A percentile compares a stretch with the other conserved stretches of the same genome.
Evolutionary conservation across 164 flowering plant species (phyloP).

Genomic region (Stephania japonica): DNA sequence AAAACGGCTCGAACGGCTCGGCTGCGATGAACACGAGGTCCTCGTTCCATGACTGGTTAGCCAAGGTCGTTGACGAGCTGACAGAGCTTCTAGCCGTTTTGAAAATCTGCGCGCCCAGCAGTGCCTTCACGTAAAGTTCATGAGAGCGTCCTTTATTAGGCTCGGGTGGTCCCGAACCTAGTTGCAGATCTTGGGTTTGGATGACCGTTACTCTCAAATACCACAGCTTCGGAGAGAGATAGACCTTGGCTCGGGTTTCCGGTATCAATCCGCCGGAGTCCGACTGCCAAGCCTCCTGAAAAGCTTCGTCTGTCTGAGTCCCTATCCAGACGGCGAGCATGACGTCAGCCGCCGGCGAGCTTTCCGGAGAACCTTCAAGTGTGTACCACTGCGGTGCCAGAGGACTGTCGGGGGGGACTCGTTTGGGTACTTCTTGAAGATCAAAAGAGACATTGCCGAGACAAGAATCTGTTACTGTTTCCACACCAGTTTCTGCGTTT

Average conservation of each 20-base stretch:
- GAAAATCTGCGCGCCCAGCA: slow-evolving; percentile 76
- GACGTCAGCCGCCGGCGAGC: slow-evolving; percentile 46
- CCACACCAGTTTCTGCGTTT: slow-evolving; percentile 10
- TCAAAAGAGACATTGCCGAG: slow-evolving; percentile 82
- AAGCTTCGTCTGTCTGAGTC: slow-evolving; percentile 93
- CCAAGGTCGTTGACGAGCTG: slow-evolving; percentile 29
- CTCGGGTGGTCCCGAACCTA: slow-evolving; percentile 38
- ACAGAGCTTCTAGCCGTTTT: slow-evolving; percentile 50
- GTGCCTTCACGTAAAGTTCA: slow-evolving; percentile 75
- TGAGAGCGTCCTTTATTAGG: slow-evolving; percentile 35
- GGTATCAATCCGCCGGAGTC: slow-evolving; percentile 84
- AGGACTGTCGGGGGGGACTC: slow-evolving; percentile 96
- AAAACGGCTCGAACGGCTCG: slow-evolving; percentile 89
- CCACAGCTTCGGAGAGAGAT: slow-evolving; percentile 97
- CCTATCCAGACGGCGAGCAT: slow-evolving; percentile 96
- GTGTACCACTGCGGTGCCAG: slow-evolving; percentile 97
- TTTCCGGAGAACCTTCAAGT: slow-evolving; percentile 53
- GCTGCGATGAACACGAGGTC: slow-evolving; percentile 86
- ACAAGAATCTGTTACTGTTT: slow-evolving; percentile 25
- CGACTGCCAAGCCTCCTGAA: slow-evolving; percentile 96
- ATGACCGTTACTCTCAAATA: slow-evolving; percentile 90
- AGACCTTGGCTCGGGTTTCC: slow-evolving; percentile 87
- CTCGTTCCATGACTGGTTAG: slow-evolving; percentile 84
- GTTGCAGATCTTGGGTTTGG: slow-evolving; percentile 89
- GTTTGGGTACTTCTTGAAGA: slow-evolving; percentile 73